Evolutionary conservation across 139 green algal genomes (phyloP), one percentile per base, ranked within the genome.

Genomic region (Micractinium conductrix): DNA sequence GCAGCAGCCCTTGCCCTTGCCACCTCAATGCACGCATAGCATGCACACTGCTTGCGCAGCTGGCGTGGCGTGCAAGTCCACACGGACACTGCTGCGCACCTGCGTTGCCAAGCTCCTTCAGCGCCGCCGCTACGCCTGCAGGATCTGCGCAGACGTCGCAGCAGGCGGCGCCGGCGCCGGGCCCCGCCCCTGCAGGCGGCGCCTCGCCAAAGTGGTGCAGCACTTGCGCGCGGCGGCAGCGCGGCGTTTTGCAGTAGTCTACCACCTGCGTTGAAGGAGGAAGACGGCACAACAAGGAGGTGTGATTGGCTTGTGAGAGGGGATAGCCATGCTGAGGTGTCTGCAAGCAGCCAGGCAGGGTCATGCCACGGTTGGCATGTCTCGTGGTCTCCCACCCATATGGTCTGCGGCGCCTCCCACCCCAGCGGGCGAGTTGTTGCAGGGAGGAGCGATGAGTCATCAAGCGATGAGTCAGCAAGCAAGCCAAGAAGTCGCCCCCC

Each of bases 161-260:
- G 78, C 87, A 88, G 22, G 38, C 60, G 65, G 65, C 72, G n/a
- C 42, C 62, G 21, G 76, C 83, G 0, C n/a, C 58, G 38, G 75
- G 37, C 8, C 21, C n/a, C 0, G 4, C 26, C 28, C 60, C 42
- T 9, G 79, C 22, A 0, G 86, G 60, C 5, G 86, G 62, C 16
- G n/a, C 16, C 86, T 96, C 93, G 8, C 90, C 92, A 81, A 96
- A 96, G 81, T 95, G 88, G 2, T 24, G 53, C 67, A 96, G 89
- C 72, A 96, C 78, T 19, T 74, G 71, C 1, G 84, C 79, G 6
- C 93, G 84, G 6, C 93, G 85, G 87, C 93, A 96, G 43, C 55
- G 9, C 28, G 78, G 28, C 4, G 30, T 50, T 4, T 68, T 67
- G 43, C 85, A 91, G 83, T 89, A 95, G 26, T 87, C 80, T 38